Evolutionary conservation across 495 filamentous ascomycete genomes (phyloP).

Genomic region (Glutinoglossum americanum): DNA sequence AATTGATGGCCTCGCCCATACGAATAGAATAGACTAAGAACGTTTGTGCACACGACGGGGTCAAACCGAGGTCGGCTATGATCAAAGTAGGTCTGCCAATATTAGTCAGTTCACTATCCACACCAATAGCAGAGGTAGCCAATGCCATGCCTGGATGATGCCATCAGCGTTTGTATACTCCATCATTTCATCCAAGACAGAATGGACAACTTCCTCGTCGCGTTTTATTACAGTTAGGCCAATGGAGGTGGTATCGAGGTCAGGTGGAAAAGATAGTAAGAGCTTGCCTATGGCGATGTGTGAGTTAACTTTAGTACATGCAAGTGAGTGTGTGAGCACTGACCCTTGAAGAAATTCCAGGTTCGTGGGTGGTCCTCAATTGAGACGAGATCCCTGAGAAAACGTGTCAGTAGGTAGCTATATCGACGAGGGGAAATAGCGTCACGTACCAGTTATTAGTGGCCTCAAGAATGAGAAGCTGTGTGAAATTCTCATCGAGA

Average conservation of each 20-base stretch:
- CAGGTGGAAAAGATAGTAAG: constrained; percentile 8
- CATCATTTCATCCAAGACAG: constrained; percentile 12
- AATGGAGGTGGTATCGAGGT: constrained; percentile 13
- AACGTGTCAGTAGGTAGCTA: neutral
- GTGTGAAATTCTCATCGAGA: constrained; percentile 10
- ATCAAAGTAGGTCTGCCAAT: constrained; percentile 10
- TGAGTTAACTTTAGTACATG: neutral
- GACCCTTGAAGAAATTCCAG: constrained; percentile 6
- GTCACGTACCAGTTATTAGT: constrained; percentile 4
- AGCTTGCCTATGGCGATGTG: neutral
- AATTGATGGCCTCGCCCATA: constrained; percentile 4
- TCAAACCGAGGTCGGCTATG: constrained; percentile 8
- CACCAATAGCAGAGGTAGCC: neutral
- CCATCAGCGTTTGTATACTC: constrained; percentile 8
- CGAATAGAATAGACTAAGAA: constrained; percentile 9
- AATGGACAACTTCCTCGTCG: neutral
- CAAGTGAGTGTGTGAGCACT: neutral
- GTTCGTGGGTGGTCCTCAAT: constrained; percentile 1
- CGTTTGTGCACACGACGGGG: constrained; percentile 10
- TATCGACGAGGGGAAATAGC: neutral
- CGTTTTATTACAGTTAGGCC: constrained; percentile 1
- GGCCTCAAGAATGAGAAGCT: constrained; percentile 10
- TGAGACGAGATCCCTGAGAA: constrained; percentile 6
- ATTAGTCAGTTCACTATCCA: neutral
- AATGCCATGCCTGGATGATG: neutral